Evolutionary conservation across 805 yeast genomes (phyloP).

Genomic region (Cyberlindnera mycetangii): DNA sequence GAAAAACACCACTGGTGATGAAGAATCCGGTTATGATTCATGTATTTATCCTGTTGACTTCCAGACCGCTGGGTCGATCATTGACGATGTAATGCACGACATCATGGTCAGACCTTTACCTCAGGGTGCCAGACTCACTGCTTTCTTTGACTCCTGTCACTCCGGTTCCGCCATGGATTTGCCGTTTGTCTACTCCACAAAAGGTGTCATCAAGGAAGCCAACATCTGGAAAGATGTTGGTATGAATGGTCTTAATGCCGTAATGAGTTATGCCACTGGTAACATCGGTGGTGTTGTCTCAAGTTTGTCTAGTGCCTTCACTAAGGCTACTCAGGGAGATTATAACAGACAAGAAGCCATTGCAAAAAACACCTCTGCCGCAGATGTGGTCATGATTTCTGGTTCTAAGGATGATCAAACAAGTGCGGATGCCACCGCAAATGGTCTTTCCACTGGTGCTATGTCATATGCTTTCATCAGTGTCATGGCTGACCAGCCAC

Average conservation of each 20-base stretch:
- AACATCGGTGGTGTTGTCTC: constrained; percentile 40
- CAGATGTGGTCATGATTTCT: constrained; percentile 62
- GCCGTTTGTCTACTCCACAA: constrained; percentile 68
- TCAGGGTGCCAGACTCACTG: constrained; percentile 65
- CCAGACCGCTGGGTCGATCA: constrained; percentile 56
- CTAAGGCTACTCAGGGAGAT: constrained; percentile 21
- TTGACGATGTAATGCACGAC: constrained; percentile 64
- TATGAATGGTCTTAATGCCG: constrained; percentile 50
- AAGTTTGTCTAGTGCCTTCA: constrained; percentile 21
- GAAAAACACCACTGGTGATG: constrained; percentile 58
- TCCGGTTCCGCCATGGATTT: constrained; percentile 71
- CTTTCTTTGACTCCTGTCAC: constrained; percentile 72
- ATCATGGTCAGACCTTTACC: constrained; percentile 60
- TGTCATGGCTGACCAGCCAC: constrained; percentile 51
- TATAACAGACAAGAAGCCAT: constrained; percentile 37
- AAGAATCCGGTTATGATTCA: constrained; percentile 61
- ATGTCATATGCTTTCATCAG: constrained; percentile 68
- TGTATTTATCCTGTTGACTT: constrained; percentile 64
- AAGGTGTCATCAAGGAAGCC: constrained; percentile 72
- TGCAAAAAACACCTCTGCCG: constrained; percentile 52
- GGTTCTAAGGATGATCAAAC: constrained; percentile 68
- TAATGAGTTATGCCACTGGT: constrained; percentile 51
- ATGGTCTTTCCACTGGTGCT: constrained; percentile 68
- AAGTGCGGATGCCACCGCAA: constrained; percentile 61
- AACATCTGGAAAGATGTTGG: constrained; percentile 67